These are phyloP conservation scores for Candida silvicultrix DNA, from an alignment of 805 yeast species.

Conservation along the genomic window DNA sequence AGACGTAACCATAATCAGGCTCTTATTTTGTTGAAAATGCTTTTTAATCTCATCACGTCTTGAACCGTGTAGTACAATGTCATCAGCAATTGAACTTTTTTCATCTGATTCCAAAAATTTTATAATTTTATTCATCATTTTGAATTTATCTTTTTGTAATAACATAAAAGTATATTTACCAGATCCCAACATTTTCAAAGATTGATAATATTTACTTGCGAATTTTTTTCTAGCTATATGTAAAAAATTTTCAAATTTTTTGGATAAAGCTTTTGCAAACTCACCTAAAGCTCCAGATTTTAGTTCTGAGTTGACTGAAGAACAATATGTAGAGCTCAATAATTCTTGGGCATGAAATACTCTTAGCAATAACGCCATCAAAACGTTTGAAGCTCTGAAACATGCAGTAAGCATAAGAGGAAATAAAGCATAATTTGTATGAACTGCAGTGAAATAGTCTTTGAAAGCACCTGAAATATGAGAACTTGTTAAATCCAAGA, in stretches of 20 bases:
- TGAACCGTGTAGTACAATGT: neutral
- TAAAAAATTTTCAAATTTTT: conserved; percentile 4
- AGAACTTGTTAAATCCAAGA: conserved; percentile 6
- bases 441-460: conserved; percentile 2
- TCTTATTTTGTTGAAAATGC: conserved; percentile 5
- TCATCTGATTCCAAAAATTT: conserved; percentile 13
- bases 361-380: conserved; percentile 5
- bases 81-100: conserved; percentile 1
- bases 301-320: neutral
- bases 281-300: conserved; percentile 1
- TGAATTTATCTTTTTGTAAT: conserved; percentile 8
- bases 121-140: conserved; percentile 12
- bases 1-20: conserved; percentile 5
- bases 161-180: conserved; percentile 4
- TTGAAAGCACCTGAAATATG: conserved; percentile 7
- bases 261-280: neutral
- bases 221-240: conserved; percentile 6
- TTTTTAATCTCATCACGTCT: conserved; percentile 9
- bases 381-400: conserved; percentile 1
- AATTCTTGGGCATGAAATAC: conserved; percentile 14
- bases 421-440: conserved; percentile 7
- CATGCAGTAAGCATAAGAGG: conserved; percentile 8
- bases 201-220: conserved; percentile 9
- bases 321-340: conserved; percentile 1
- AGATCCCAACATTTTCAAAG: conserved; percentile 7